Base-by-base conservation (phyloP, 1,139 yeast genomes). In the Cylindricascospora bacillispora region DNA sequence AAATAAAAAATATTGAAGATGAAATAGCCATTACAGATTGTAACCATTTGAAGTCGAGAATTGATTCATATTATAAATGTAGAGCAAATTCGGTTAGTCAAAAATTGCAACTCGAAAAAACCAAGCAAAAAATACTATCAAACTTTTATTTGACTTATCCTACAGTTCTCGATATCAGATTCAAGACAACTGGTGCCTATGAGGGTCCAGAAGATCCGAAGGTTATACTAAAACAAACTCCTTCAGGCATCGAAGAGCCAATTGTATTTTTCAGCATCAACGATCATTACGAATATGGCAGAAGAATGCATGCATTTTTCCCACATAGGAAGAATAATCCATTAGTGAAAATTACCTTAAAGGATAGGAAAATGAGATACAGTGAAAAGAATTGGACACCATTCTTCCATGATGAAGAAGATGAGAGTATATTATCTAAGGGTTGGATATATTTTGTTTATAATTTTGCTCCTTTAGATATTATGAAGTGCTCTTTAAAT, bases 221-320 rank as follows among this genome's bases (percentile, higher is more conserved):
- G 19, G 22, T 22, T 9, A 25, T 25, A 6, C 3, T 25, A 6
- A 15, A 21, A 5, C 20, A 20, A 4, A 15, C 20, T n/a, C n/a
- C 15, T 6, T 20, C 15, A 4, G 27, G 27, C 7, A 7, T n/a
- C 12, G 6, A 7, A 9, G 73, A 67, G 36, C 73, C 73, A 4
- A 45, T 66, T 14, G 52, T 67, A 14, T 53, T 65, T 5, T 67
- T 62, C 50, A 66, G 64, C 38, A 58, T 65, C 65, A 49, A 56
- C 36, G 35, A 37, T 24, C 34, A 39, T 12, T 36, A 51, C 4
- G 35, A 35, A 5, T 34, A 35, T 4, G 55, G 52, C 34, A 36
- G 65, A 30, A 54, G 51, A 6, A 59, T 61, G 62, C 52, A 50
- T 37, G 37, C 49, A 24, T 48, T 45, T 15, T 47, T 49, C 35